Percentiles rank a stretch among this genome's conserved stretches.
Conservation (phyloP, 371 early-diverging fungal genomes). For the Actinomortierella wolfii region DNA sequence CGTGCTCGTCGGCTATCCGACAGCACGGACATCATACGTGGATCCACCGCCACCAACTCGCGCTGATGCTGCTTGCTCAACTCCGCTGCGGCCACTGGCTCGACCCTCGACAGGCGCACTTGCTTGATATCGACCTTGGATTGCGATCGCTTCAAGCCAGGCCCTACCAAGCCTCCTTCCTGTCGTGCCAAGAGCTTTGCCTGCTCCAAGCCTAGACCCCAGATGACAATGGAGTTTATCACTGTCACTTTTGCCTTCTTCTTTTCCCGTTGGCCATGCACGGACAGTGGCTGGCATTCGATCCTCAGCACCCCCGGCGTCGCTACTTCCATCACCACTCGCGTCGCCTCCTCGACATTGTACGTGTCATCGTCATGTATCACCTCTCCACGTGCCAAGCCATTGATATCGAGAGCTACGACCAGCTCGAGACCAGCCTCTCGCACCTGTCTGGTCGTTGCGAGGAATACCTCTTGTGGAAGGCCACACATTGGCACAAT, state of each 20-base stretch:
- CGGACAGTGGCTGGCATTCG: no score
- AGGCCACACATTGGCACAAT: conserved; percentile 41
- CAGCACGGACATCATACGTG: background rate
- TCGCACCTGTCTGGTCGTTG: conserved; percentile 16
- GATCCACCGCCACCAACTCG: conserved; percentile 12
- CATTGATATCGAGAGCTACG: conserved; percentile 51
- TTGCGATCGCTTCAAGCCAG: background rate
- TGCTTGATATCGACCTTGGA: conserved; percentile 13
- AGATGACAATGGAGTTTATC: conserved; percentile 12
- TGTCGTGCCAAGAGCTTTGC: no score
- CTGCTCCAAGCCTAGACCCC: conserved; percentile 15
- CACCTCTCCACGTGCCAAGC: conserved; percentile 49
- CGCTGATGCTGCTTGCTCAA: conserved; percentile 13
- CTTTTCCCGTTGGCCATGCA: no score
- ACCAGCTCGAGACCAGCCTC: conserved; percentile 48
- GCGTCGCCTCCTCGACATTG: conserved; percentile 7
- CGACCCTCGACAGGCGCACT: conserved; percentile 18
- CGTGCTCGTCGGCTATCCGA: conserved; percentile 15
- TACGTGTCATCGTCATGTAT: conserved; percentile 58
- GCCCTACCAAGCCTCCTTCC: conserved; percentile 1
- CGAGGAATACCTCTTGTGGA: no score
- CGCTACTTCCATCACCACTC: conserved; percentile 10
- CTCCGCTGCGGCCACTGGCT: background rate
- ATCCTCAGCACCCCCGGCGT: conserved; percentile 11
- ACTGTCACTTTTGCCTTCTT: background rate